Evolutionary conservation across 2,329 filamentous ascomycete species (phyloP), one percentile per base, ranked within the genome.

Genomic region (Hypoxylon sp.): DNA sequence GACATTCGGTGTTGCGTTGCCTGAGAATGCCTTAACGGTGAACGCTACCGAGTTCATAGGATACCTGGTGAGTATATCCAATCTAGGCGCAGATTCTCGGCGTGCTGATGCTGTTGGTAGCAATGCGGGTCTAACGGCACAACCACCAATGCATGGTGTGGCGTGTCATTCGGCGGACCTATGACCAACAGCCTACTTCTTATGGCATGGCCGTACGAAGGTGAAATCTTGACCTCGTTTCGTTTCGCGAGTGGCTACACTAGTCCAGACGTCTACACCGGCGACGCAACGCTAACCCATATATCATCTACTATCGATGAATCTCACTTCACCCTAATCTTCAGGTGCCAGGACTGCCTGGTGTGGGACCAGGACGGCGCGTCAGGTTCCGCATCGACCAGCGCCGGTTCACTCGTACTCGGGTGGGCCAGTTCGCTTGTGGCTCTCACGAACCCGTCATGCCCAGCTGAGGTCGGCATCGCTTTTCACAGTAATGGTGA

Each of bases 301-400:
- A 84, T 91, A 64, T 85, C 83, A 13, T 83, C 84, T 13, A 82
- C 78, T 24, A 79, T 90, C 59, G 89, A 84, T 69, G 79, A 80
- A 15, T 86, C 84, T 24, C 79, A 84, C 67, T 91, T 86, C 74
- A 84, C 84, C 47, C 72, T 90, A 49, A 82, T 90, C n/a, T 91
- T 89, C 77, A 82, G 86, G 48, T 91, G 89, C 75, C 75, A 87
- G 67, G 80, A 81, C 67, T 88, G 85, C 73, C 77, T 86, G 20
- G 70, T 78, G 1, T 88, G 85, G 82, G 76, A 84, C 67, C 79
- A 86, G 41, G 78, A 81, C 24, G 82, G 82, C 3, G 76, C 77
- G 34, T 77, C 75, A 1, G 79, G 79, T 0, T 78, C 76, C 2
- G 78, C 79, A 1, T 78, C 78, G 3, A 87, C 85, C 11, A 82